A percentile compares a stretch with the other conserved stretches of the same genome.
Conservation (phyloP, 352 stramenopile species). For the Phytophthora sojae region DNA sequence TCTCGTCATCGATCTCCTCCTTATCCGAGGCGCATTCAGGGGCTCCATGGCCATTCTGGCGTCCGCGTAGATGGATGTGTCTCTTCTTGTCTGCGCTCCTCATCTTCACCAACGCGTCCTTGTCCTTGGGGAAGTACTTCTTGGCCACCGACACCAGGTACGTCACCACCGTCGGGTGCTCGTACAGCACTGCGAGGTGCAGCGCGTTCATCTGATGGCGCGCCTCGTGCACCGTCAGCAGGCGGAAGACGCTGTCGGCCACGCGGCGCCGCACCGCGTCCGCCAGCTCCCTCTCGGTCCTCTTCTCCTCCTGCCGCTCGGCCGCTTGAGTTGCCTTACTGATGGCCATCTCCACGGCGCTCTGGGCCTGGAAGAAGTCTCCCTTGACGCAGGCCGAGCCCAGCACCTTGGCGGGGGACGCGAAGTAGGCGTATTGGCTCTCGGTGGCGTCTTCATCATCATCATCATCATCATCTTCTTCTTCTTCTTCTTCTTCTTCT, state of each 20-base stretch:
- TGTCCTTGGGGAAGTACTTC: slow-evolving; percentile 47
- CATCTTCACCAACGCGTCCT: slow-evolving; percentile 6
- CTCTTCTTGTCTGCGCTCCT: slow-evolving; percentile 19
- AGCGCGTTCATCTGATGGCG: slow-evolving; percentile 82
- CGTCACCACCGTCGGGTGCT: slow-evolving; percentile 70
- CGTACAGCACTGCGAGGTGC: slow-evolving; percentile 78
- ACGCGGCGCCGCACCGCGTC: slow-evolving; percentile 22
- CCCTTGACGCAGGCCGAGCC: slow-evolving; percentile 80
- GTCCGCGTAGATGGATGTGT: slow-evolving; percentile 18
- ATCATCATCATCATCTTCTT: too few species aligned
- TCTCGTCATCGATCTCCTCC: slow-evolving; percentile 32
- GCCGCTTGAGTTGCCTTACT: slow-evolving; percentile 35
- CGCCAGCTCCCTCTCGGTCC: slow-evolving; percentile 1
- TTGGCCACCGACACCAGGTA: slow-evolving; percentile 59
- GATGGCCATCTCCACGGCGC: slow-evolving; percentile 65
- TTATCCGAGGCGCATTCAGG: slow-evolving; percentile 22
- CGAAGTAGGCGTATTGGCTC: slow-evolving; percentile 60
- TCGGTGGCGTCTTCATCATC: slow-evolving; percentile 32
- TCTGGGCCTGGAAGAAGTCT: slow-evolving; percentile 77
- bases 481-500: neutral
- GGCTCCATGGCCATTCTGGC: slow-evolving; percentile 17
- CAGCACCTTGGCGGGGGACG: slow-evolving; percentile 67
- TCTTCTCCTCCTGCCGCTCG: slow-evolving; percentile 36
- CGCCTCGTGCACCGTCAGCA: slow-evolving; percentile 74
- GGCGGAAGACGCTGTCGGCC: slow-evolving; percentile 46